phyloP scores from a whole-genome alignment of 495 filamentous ascomycete species.

The Immersiella caudata region DNA sequence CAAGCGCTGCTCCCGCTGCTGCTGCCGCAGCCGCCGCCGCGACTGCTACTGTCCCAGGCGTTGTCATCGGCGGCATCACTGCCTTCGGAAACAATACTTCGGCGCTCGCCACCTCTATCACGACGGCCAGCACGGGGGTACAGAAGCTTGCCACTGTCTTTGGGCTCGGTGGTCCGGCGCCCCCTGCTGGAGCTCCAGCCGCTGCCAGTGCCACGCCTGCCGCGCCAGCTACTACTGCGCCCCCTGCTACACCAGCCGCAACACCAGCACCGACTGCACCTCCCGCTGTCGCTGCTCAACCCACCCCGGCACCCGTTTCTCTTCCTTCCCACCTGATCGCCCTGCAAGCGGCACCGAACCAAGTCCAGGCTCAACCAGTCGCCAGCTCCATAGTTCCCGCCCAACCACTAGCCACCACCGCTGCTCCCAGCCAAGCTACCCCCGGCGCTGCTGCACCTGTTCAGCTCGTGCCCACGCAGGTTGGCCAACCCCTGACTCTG shows the following conservation, averaged over 20 bases:
- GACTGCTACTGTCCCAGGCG: neutral
- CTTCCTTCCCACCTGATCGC: neutral
- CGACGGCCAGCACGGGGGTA: neutral
- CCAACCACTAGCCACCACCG: neutral
- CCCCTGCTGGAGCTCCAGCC: neutral
- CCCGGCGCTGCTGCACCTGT: neutral
- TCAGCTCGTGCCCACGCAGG: neutral
- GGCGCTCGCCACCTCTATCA: conserved; percentile 3
- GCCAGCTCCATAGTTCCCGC: neutral
- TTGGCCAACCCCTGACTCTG: neutral
- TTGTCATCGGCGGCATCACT: neutral
- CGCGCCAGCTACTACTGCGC: neutral
- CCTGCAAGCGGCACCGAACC: neutral
- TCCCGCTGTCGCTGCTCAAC: neutral
- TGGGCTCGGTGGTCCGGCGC: neutral
- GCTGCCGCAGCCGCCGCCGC: neutral
- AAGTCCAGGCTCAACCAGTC: neutral
- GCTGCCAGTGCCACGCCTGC: neutral
- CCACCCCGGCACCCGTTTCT: neutral
- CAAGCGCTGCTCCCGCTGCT: neutral
- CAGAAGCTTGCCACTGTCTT: neutral
- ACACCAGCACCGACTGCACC: neutral
- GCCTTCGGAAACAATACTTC: neutral
- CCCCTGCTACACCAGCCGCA: neutral
- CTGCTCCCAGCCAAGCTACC: no score